Conservation (phyloP, 345 rosid genomes). For the Euphorbia lathyris region DNA sequence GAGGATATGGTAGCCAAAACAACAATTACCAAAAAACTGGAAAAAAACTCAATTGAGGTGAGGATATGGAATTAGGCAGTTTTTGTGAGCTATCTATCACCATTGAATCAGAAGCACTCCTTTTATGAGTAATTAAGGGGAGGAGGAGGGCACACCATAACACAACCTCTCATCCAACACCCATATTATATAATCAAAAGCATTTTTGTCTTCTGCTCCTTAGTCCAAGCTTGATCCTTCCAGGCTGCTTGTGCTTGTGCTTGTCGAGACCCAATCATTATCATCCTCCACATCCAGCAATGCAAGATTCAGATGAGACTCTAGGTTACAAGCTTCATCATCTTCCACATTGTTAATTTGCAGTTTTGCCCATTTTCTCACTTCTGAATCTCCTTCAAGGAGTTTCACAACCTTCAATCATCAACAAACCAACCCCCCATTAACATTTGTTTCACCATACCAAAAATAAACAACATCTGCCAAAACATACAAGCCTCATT, state of each 20-base stretch:
- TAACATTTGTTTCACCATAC: too few species aligned
- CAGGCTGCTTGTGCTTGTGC: too few species aligned
- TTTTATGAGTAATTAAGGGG: conserved; percentile 28
- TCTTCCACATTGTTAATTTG: conserved; percentile 18
- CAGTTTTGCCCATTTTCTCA: conserved; percentile 27
- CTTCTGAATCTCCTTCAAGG: conserved; percentile 29
- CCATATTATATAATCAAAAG: conserved; percentile 18
- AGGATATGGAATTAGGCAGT: too few species aligned
- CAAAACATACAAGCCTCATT: conserved; percentile 30
- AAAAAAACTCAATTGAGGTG: too few species aligned
- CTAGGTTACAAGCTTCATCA: conserved; percentile 8
- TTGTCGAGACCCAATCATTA: conserved; percentile 28
- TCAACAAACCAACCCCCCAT: too few species aligned
- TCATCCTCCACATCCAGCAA: conserved; percentile 34
- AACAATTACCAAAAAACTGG: too few species aligned
- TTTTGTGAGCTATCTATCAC: too few species aligned
- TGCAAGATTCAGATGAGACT: conserved; percentile 33
- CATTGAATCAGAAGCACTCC: too few species aligned
- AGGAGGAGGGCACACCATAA: conserved; percentile 71
- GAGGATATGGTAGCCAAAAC: too few species aligned
- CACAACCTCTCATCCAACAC: conserved; percentile 77
- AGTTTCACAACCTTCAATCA: conserved; percentile 22
- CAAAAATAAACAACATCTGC: too few species aligned
- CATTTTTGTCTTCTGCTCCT: conserved; percentile 14
- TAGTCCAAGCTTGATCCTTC: conserved; percentile 88